Base-by-base conservation (phyloP, 345 rosid species). In the Gossypium herbaceum region DNA sequence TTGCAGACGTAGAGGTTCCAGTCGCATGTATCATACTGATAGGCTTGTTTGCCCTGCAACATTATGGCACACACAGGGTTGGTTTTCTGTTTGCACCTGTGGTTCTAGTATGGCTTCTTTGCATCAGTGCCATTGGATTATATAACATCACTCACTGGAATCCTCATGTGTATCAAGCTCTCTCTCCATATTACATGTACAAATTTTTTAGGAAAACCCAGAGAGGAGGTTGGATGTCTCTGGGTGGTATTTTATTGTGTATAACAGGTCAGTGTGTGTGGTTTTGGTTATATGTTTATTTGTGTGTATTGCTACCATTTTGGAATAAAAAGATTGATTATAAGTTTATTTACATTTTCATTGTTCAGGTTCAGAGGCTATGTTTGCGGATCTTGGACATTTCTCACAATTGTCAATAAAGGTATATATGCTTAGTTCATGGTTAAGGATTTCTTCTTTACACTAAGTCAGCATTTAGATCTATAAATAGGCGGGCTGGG, bases 351-450 rank as follows among this genome's bases (percentile, higher is more conserved):
- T 54, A 48, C 41, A 56, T 72, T 71, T 72, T 51, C 27, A 0
- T 13, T 20, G 47, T 68, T 16, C 86, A 95, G 99, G 99, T 51
- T 95, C 99, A 0, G 99, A 95, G 80, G 99, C 99, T 62, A 95
- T 93, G 98, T 95, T 90, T 84, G 99, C 99, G 78, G 99, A 95
- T 86, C 91, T 93, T 58, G 99, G 99, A 43, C 99, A 95, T 84
- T 95, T 95, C 75, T 88, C 96, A 39, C 98, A 95, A 80, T 76
- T 89, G 79, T 95, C 99, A 63, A 93, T 93, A 50, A 82, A 95
- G 96, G 99, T 84, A 84, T 62, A 2, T n/a, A 17, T 12, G 43
- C 67, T 73, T 59, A 13, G 12, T 73, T 27, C 27, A 59, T 2
- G 41, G 13, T 57, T 57, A 64, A 44, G 66, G n/a, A 66, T 12